Conservation (phyloP, 805 yeast species). For the Middelhovenomyces tepae region DNA sequence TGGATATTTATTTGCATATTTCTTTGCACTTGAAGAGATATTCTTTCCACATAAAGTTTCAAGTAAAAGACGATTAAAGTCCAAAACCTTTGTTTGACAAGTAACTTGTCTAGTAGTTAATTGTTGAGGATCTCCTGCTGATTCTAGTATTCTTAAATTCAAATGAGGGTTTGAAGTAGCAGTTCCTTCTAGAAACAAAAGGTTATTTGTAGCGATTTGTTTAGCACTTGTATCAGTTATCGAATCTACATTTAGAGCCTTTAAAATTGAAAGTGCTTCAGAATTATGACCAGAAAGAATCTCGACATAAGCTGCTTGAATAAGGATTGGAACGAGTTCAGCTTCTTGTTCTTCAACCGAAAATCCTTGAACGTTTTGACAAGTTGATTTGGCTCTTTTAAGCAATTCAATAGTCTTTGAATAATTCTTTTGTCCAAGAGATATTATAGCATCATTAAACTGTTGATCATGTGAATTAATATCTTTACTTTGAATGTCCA, state of each 20-base stretch:
- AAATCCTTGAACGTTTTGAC: constrained; percentile 30
- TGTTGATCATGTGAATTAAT: constrained; percentile 43
- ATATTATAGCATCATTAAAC: constrained; percentile 51
- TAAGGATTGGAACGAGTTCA: constrained; percentile 48
- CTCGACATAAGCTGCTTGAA: constrained; percentile 51
- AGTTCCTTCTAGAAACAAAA: constrained; percentile 6
- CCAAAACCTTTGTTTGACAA: constrained; percentile 29
- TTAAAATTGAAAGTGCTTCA: constrained; percentile 33
- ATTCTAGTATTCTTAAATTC: constrained; percentile 11
- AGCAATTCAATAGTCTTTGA: constrained; percentile 36
- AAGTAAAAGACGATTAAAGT: constrained; percentile 35
- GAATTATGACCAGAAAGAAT: constrained; percentile 30
- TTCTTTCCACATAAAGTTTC: constrained; percentile 29
- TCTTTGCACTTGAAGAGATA: constrained; percentile 14
- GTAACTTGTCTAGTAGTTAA: constrained; percentile 10
- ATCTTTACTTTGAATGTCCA: constrained; percentile 7
- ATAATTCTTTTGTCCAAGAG: constrained; percentile 35
- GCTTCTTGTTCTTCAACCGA: constrained; percentile 38
- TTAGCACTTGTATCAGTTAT: constrained; percentile 10
- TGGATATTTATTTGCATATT: constrained; percentile 13
- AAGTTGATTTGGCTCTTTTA: constrained; percentile 36
- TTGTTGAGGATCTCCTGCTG: constrained; percentile 4
- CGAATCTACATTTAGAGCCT: constrained; percentile 25
- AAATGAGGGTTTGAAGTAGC: constrained; percentile 14
- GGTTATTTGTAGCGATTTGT: constrained; percentile 14